Base-by-base conservation (phyloP, 495 filamentous ascomycete genomes). In the Geoglossum glabrum region DNA sequence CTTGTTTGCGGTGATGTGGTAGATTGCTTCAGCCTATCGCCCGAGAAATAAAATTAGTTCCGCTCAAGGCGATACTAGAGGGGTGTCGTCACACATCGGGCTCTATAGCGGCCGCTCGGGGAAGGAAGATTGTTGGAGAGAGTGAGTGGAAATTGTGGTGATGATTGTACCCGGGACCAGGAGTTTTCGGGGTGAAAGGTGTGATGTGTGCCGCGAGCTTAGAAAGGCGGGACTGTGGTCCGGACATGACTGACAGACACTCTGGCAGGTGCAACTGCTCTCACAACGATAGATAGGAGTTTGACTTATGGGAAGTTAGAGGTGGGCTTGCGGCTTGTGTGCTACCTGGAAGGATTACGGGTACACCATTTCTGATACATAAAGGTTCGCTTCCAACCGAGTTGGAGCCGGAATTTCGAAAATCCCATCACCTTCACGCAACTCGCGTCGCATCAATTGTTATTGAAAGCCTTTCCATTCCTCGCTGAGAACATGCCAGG, bases 71-170 rank as follows among this genome's bases (percentile, higher is more conserved):
- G 30, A 65, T 60, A 30, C 13, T 40, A 19, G 26, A 17, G 50
- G 30, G 17, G 6, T 15, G 30, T 7, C 19, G 1, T 19, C 76
- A 57, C 65, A 83, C 89, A 64, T 90, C 75, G 26, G 92, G 92
- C 68, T 98, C 92, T 62, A 98, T 90, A 38, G 76, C 73, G 4
- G 90, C 92, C 28, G 92, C 92, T 55, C 90, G 80, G 33, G 84
- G 83, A 15, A 98, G 77, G 67, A 95, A 97, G 69, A 79, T 81
- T 1, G 93, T 98, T 0, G 92, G 92, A 0, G 86, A 87, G 19
- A 98, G 79, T 11, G 82, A 79, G 66, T 92, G 86, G 61, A 85
- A 73, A 72, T 95, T 80, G 64, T 79, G 66, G 25, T 64, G 72
- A 62, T 82, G 79, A 26, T 76, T 64, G 54, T 68, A 64, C 40